Evolutionary conservation across 1,284 basidiomycete genomes (phyloP).

Genomic region (Testicularia cyperi): DNA sequence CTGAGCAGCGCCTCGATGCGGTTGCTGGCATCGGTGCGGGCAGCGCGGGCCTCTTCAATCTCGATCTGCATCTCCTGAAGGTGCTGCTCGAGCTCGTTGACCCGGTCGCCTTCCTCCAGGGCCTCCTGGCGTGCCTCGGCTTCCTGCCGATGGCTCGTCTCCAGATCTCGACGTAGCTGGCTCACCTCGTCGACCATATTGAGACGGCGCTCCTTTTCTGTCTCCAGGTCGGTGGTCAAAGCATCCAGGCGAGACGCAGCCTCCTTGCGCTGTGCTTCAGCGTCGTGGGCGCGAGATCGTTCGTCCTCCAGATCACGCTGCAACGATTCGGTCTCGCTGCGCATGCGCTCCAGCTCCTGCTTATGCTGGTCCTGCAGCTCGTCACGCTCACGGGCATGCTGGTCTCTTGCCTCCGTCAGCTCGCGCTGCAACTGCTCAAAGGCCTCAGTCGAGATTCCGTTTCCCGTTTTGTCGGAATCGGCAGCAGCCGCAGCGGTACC

Average conservation of each 20-base stretch:
- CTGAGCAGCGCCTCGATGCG: conserved; percentile 50
- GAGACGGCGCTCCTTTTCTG: conserved; percentile 41
- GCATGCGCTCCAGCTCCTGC: conserved; percentile 12
- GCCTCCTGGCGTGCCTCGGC: conserved; percentile 38
- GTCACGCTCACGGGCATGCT: neutral
- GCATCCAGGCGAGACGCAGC: conserved; percentile 9
- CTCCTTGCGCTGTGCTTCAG: conserved; percentile 8
- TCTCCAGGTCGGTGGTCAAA: conserved; percentile 33
- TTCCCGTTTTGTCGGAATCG: too few species aligned
- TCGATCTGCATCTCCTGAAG: conserved; percentile 43
- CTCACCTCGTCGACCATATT: conserved; percentile 54
- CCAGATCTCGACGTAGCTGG: conserved; percentile 40
- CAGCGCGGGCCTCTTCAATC: conserved; percentile 47
- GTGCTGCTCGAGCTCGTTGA: conserved; percentile 45
- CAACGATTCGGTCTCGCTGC: conserved; percentile 19
- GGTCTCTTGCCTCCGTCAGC: conserved; percentile 11
- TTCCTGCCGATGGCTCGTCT: conserved; percentile 38
- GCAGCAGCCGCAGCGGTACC: conserved; percentile 10
- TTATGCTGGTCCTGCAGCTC: neutral
- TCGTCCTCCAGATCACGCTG: conserved; percentile 14
- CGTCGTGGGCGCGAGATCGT: conserved; percentile 8
- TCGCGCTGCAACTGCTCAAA: neutral
- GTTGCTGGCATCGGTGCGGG: conserved; percentile 45
- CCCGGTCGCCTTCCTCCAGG: conserved; percentile 43
- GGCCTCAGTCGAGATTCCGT: too few species aligned